A percentile compares a stretch with the other conserved stretches of the same genome.
Conservation (phyloP, 1,284 basidiomycete genomes). For the Ceratobasidium sp. region DNA sequence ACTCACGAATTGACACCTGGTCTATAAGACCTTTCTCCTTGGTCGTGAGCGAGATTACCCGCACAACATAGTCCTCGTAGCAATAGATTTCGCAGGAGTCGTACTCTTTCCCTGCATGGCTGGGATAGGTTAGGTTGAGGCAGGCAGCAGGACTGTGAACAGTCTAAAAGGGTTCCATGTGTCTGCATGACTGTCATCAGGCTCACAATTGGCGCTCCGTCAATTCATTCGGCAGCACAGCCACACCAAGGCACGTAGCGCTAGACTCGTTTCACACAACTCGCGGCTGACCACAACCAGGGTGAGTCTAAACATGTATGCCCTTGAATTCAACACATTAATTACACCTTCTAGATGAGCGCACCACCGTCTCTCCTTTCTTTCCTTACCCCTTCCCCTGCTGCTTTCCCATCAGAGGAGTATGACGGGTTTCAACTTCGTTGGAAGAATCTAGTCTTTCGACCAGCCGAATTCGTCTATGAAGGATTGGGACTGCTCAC, state of each 20-base stretch:
- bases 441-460: slow-evolving; percentile 78
- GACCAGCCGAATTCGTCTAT: slow-evolving; percentile 77
- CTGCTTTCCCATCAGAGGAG: slow-evolving; percentile 50
- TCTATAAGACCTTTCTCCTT: slow-evolving; percentile 58
- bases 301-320: no score
- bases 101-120: slow-evolving; percentile 11
- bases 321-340: neutral
- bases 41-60: slow-evolving; percentile 60
- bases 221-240: no score
- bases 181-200: no score
- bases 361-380: slow-evolving; percentile 50
- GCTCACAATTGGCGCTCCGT: no score
- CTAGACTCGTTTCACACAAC: no score
- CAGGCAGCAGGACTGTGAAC: no score
- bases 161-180: no score
- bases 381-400: slow-evolving; percentile 58
- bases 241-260: no score
- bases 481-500: slow-evolving; percentile 65
- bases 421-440: slow-evolving; percentile 69
- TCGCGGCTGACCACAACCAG: no score
- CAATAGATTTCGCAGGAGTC: slow-evolving; percentile 53
- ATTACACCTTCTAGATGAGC: slow-evolving; percentile 15
- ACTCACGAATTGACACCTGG: slow-evolving; percentile 66
- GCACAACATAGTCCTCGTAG: slow-evolving; percentile 64
- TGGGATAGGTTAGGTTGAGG: neutral